Evolutionary conservation across 306 rosid species (phyloP), one percentile per base, ranked within the genome.

Genomic region (Prunus davidiana): DNA sequence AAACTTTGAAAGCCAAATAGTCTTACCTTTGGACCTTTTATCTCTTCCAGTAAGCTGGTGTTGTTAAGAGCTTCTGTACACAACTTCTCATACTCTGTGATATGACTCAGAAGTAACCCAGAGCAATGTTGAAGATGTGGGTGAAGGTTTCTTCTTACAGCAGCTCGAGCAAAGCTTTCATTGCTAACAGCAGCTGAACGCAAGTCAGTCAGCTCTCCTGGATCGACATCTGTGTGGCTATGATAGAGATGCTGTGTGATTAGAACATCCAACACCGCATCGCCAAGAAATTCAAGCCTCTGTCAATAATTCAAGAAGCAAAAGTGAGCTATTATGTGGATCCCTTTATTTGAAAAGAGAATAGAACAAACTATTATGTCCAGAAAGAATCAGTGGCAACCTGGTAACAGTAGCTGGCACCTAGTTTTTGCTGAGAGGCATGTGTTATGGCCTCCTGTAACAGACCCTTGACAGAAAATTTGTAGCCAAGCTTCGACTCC

Each of bases 201-300:
- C 86, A 92, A 78, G 84, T 95, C 97, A 16, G 99, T 95, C 87
- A 90, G 81, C 80, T 88, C 88, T 19, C 97, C 97, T 8, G 85
- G 97, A 83, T 92, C 92, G 77, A 89, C 72, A 81, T 87, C 84
- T 43, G 74, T 63, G 77, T 89, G 79, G 77, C 50, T 82, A 82
- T 79, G 80, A 82, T 86, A 95, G 57, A 90, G 87, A 86, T 90
- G 80, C 91, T 88, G 69, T 58, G 97, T 90, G 71, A 90, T 88
- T 67, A 95, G 99, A 70, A 95, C 71, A 86, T 92, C 97, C 85
- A 92, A 81, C 38, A 90, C 99, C 0, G 99, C 81, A 77, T 92
- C 99, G 0, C 99, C 99, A 13, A 92, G 96, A 90, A 90, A 95
- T 79, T 92, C 97, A 41, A 95, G 93, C 86, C 97, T 89, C 99